Conservation (phyloP, 2,329 filamentous ascomycete genomes). For the Pseudogymnoascus sp. region DNA sequence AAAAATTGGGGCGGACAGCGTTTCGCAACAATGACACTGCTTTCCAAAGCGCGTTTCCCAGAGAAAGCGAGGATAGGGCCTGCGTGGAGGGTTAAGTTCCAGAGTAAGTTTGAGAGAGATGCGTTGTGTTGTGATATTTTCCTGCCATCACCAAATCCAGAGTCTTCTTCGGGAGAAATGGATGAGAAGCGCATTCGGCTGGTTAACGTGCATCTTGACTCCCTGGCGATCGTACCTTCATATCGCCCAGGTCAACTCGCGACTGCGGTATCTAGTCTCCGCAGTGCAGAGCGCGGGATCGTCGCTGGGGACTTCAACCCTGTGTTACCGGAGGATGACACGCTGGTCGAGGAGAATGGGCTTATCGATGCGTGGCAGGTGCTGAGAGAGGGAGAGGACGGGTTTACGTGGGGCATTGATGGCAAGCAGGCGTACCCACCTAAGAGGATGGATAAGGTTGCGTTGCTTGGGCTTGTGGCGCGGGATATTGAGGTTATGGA, state of each 20-base stretch:
- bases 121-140: conserved; percentile 32
- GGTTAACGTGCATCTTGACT: conserved; percentile 35
- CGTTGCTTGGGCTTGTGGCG: conserved; percentile 23
- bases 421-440: conserved; percentile 28
- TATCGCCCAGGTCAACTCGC: conserved; percentile 26
- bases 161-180: background rate
- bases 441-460: conserved; percentile 32
- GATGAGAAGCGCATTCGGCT: conserved; percentile 20
- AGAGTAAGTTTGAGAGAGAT: conserved; percentile 27
- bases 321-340: conserved; percentile 28
- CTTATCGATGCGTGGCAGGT: conserved; percentile 31
- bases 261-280: conserved; percentile 23
- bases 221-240: conserved; percentile 24
- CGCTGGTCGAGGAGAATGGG: conserved; percentile 25
- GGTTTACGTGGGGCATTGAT: conserved; percentile 33
- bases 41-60: conserved; percentile 25
- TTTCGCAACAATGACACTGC: conserved; percentile 25
- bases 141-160: conserved; percentile 11
- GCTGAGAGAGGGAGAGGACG: conserved; percentile 24
- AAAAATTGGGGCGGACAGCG: conserved; percentile 17
- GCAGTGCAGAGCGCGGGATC: conserved; percentile 24
- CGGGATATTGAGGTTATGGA: conserved; percentile 19
- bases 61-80: conserved; percentile 20
- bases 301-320: conserved; percentile 36
- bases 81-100: conserved; percentile 27